Evolutionary conservation across 805 yeast species (phyloP).

Genomic region (Ogataea methanolica): DNA sequence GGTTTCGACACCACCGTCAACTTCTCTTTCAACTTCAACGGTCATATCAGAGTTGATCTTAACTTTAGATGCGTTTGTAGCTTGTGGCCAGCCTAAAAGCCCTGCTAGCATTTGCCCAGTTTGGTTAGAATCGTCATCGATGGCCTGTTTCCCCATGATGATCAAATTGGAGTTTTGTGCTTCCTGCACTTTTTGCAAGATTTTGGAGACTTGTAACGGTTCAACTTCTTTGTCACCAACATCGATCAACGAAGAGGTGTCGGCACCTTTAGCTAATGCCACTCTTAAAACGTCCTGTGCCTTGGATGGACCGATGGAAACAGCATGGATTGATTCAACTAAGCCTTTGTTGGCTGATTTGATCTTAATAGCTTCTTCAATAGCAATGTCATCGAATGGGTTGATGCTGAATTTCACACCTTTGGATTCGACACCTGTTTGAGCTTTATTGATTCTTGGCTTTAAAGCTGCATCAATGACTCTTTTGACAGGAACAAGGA

Average conservation of each 20-base stretch:
- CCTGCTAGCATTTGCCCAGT: constrained; percentile 98
- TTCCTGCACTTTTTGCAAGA: constrained; percentile 69
- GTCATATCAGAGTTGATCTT: constrained; percentile 49
- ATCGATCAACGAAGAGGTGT: constrained; percentile 76
- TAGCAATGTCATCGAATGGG: constrained; percentile 96
- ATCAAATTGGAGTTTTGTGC: constrained; percentile 71
- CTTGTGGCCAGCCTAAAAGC: constrained; percentile 91
- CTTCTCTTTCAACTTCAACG: constrained; percentile 83
- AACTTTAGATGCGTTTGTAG: constrained; percentile 89
- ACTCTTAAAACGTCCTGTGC: constrained; percentile 84
- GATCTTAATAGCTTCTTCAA: constrained; percentile 87
- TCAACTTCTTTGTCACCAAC: constrained; percentile 67
- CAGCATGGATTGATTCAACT: constrained; percentile 85
- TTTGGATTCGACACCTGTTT: constrained; percentile 78
- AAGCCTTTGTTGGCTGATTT: constrained; percentile 57
- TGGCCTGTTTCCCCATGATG: constrained; percentile 92
- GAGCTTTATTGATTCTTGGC: constrained; percentile 85
- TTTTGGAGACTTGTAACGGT: constrained; percentile 86
- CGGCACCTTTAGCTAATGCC: constrained; percentile 94
- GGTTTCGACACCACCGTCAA: constrained; percentile 92
- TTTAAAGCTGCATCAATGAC: constrained; percentile 91
- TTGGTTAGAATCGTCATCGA: constrained; percentile 92
- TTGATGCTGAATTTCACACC: constrained; percentile 92
- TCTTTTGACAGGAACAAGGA: constrained; percentile 91
- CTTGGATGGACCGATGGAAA: constrained; percentile 82